Conservation (phyloP, 257 asterid genomes). For the Nicotiana attenuata region DNA sequence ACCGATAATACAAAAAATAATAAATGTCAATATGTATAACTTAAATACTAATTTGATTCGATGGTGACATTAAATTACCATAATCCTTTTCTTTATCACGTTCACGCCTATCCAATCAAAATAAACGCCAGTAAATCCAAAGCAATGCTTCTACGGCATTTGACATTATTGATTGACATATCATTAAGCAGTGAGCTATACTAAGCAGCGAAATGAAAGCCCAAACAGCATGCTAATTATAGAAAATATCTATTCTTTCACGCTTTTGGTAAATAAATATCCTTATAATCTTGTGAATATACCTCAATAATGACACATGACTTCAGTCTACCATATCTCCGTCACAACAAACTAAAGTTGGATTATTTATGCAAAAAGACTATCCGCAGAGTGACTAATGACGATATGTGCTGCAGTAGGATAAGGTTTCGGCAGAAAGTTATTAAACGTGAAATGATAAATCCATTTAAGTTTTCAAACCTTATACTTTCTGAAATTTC, state of each 20-base stretch:
- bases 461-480: background rate
- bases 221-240: background rate
- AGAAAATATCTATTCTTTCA: background rate
- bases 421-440: background rate
- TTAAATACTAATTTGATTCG: background rate
- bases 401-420: background rate
- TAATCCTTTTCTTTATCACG: background rate
- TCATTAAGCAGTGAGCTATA: background rate
- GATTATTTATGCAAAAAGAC: too few species aligned
- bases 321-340: too few species aligned
- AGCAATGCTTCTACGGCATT: background rate
- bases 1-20: too few species aligned
- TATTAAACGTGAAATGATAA: background rate
- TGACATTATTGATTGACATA: background rate
- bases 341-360: too few species aligned
- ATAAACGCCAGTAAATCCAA: background rate
- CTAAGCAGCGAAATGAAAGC: background rate
- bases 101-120: background rate
- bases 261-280: background rate
- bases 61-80: background rate
- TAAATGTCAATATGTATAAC: too few species aligned
- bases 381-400: background rate
- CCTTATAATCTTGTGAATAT: background rate
- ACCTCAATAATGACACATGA: too few species aligned
- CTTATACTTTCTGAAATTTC: background rate